A percentile compares a stretch with the other conserved stretches of the same genome.
Evolutionary conservation across 106 monocot species (phyloP).

Genomic region (Dendrobium chrysotoxum): DNA sequence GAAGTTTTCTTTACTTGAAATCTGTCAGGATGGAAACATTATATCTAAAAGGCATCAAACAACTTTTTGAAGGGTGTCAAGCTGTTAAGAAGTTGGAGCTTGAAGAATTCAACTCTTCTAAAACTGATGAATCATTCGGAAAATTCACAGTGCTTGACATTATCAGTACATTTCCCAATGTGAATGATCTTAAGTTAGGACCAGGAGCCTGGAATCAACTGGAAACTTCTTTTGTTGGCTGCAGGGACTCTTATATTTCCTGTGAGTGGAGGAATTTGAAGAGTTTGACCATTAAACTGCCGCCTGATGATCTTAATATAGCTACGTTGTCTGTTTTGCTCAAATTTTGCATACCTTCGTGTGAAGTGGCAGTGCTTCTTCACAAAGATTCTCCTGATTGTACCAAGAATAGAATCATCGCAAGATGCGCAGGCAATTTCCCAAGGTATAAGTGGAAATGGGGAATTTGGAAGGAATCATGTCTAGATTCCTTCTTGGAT

Average conservation of each 20-base stretch:
- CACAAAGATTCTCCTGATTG: constrained; percentile 6
- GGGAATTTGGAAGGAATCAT: constrained; percentile 21
- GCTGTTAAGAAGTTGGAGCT: constrained; percentile 24
- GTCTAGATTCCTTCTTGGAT: constrained; percentile 10
- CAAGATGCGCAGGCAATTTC: constrained; percentile 14
- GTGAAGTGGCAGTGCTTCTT: constrained; percentile 28
- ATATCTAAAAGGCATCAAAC: constrained; percentile 17
- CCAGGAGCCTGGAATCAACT: constrained; percentile 25
- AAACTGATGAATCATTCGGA: constrained; percentile 4
- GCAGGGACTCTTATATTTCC: background rate
- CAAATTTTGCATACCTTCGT: constrained; percentile 9
- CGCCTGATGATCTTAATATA: background rate
- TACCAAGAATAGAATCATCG: background rate
- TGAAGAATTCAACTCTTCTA: constrained; percentile 6
- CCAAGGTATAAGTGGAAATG: constrained; percentile 29
- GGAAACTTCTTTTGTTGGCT: constrained; percentile 1
- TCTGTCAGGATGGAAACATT: constrained; percentile 25
- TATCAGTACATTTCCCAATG: constrained; percentile 15
- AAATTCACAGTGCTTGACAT: constrained; percentile 9
- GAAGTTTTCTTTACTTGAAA: constrained; percentile 12
- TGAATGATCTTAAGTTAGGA: constrained; percentile 24
- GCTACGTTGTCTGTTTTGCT: constrained; percentile 8
- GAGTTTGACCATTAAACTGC: constrained; percentile 25
- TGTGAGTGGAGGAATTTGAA: constrained; percentile 13
- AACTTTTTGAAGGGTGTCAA: constrained; percentile 10